A percentile compares a stretch with the other conserved stretches of the same genome.
Conservation (phyloP, 352 stramenopile species). For the Phytophthora brassicae region DNA sequence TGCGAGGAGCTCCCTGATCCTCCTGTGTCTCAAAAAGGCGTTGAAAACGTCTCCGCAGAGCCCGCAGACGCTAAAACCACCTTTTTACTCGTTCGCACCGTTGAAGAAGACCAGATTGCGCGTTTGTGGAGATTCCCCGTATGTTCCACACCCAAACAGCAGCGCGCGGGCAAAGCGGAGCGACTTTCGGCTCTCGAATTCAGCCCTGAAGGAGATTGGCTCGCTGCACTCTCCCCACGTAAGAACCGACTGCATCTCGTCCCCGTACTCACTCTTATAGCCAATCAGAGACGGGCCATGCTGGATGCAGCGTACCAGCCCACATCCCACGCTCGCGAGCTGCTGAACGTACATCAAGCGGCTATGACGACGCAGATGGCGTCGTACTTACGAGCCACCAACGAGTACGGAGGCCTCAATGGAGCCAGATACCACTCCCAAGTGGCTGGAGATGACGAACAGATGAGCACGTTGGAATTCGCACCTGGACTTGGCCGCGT, state of each 20-base stretch:
- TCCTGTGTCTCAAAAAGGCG: background rate
- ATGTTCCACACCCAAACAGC: slow-evolving; percentile 64
- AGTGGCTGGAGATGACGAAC: slow-evolving; percentile 75
- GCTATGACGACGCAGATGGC: slow-evolving; percentile 85
- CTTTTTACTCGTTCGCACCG: slow-evolving; percentile 66
- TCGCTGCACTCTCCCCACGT: slow-evolving; percentile 67
- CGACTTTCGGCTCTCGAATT: slow-evolving; percentile 73
- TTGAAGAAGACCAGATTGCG: slow-evolving; percentile 72
- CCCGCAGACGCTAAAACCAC: slow-evolving; percentile 42
- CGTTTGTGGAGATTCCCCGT: slow-evolving; percentile 76
- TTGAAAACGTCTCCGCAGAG: background rate
- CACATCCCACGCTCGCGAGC: slow-evolving; percentile 55
- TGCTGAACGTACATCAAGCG: slow-evolving; percentile 69
- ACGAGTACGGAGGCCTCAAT: slow-evolving; percentile 78
- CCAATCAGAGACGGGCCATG: slow-evolving; percentile 52
- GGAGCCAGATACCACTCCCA: slow-evolving; percentile 81
- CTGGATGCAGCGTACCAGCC: slow-evolving; percentile 59
- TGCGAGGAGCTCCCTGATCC: slow-evolving; percentile 21
- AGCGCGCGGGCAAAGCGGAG: slow-evolving; percentile 48
- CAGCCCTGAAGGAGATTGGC: slow-evolving; percentile 84
- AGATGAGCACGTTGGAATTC: slow-evolving; percentile 88
- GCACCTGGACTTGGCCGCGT: slow-evolving; percentile 63
- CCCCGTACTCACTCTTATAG: slow-evolving; percentile 64
- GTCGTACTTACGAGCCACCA: slow-evolving; percentile 80
- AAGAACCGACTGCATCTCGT: slow-evolving; percentile 83